Percentiles rank a stretch among this genome's conserved stretches.
Conservation (phyloP, 208 protist genomes). For the Naegleria gruberi region DNA sequence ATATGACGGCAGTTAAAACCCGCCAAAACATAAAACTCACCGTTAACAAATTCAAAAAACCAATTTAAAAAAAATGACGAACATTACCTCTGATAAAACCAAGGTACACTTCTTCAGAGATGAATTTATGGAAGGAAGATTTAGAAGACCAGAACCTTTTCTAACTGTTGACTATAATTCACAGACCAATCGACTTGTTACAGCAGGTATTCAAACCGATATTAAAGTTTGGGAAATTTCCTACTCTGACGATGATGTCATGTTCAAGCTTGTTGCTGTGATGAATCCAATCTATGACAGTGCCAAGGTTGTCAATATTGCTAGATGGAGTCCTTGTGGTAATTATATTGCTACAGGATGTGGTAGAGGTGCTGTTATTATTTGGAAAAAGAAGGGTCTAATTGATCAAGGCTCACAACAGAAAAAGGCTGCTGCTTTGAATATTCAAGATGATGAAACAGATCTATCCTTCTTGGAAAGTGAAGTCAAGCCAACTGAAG, state of each 20-base stretch:
- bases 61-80: neutral
- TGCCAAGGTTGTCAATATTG: neutral
- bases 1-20: too few relatives aligned
- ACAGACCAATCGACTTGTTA: neutral
- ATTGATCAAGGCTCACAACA: neutral
- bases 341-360: conserved; percentile 9
- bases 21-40: too few relatives aligned
- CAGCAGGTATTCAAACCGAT: neutral
- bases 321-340: neutral
- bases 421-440: neutral
- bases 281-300: neutral
- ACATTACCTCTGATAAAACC: neutral
- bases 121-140: neutral
- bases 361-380: neutral
- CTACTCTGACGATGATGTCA: neutral
- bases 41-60: too few relatives aligned
- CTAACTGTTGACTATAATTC: neutral
- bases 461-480: neutral
- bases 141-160: neutral
- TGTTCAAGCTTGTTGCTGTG: neutral
- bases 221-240: neutral
- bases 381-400: neutral
- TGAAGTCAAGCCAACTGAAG: neutral
- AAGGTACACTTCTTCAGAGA: neutral
- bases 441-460: neutral